A percentile compares a stretch with the other conserved stretches of the same genome.
These are phyloP conservation scores for Polygonum aviculare DNA, from an alignment of 148 eudicot species.

Conservation along the genomic window DNA sequence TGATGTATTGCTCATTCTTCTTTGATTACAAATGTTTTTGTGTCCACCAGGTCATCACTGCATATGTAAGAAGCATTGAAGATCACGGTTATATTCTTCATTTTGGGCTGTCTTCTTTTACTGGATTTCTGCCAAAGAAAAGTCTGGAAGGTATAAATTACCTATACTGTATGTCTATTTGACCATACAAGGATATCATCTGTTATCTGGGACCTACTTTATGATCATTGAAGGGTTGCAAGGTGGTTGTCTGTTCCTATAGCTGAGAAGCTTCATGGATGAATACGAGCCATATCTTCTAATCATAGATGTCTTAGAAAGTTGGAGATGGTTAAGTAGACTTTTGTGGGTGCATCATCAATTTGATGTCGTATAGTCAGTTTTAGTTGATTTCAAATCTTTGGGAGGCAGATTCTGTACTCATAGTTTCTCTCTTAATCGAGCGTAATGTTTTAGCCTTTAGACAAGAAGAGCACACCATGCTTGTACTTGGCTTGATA, in stretches of 20 bases:
- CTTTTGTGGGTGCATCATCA: neutral
- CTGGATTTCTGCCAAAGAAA: constrained; percentile 72
- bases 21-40: neutral
- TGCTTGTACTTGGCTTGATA: neutral
- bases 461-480: neutral
- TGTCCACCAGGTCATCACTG: constrained; percentile 56
- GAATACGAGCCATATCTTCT: neutral
- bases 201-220: neutral
- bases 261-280: neutral
- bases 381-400: neutral
- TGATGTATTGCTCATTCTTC: neutral
- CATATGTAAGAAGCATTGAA: constrained; percentile 87
- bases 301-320: neutral
- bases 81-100: constrained; percentile 95
- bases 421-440: neutral
- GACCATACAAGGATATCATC: neutral
- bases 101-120: constrained; percentile 69
- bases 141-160: constrained; percentile 40
- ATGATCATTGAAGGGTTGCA: neutral
- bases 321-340: neutral
- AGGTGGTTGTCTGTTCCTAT: neutral
- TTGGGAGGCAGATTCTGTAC: neutral
- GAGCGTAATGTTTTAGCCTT: neutral
- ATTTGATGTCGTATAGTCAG: neutral
- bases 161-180: neutral